A percentile compares a stretch with the other conserved stretches of the same genome.
phyloP scores from a whole-genome alignment of 129 eudicot genomes.

The Calendula officinalis region DNA sequence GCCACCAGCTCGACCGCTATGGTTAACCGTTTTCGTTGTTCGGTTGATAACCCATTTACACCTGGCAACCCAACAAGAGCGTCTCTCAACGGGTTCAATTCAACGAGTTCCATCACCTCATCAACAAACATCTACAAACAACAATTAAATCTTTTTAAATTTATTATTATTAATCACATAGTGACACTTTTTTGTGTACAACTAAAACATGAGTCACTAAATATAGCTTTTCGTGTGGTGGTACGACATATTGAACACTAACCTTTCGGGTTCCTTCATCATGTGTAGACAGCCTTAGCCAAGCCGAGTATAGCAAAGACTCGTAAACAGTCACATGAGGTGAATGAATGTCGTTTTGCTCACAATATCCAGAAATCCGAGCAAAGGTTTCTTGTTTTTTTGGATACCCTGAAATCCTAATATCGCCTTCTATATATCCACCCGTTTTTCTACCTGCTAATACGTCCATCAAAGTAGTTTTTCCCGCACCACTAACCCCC shows the following conservation, averaged over 20 bases:
- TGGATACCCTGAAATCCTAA: conserved; percentile 73
- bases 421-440: conserved; percentile 65
- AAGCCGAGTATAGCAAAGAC: conserved; percentile 75
- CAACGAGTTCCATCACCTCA: conserved; percentile 82
- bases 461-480: conserved; percentile 92
- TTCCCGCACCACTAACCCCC: conserved; percentile 98
- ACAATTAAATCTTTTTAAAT: background rate
- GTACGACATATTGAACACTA: background rate
- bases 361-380: conserved; percentile 85
- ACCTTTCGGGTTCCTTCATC: conserved; percentile 66
- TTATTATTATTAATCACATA: background rate
- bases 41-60: conserved; percentile 73
- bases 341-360: conserved; percentile 88
- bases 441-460: conserved; percentile 90
- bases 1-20: conserved; percentile 67
- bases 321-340: conserved; percentile 84
- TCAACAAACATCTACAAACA: conserved; percentile 64
- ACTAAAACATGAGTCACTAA: background rate
- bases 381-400: conserved; percentile 86
- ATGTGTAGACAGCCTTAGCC: conserved; percentile 68
- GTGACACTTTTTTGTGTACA: too few species aligned
- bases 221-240: background rate
- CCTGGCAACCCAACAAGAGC: conserved; percentile 80
- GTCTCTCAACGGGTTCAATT: conserved; percentile 45
- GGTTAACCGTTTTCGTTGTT: conserved; percentile 80